Evolutionary conservation across 768 basidiomycete species (phyloP).

Genomic region (Cystofilobasidium capitatum): DNA sequence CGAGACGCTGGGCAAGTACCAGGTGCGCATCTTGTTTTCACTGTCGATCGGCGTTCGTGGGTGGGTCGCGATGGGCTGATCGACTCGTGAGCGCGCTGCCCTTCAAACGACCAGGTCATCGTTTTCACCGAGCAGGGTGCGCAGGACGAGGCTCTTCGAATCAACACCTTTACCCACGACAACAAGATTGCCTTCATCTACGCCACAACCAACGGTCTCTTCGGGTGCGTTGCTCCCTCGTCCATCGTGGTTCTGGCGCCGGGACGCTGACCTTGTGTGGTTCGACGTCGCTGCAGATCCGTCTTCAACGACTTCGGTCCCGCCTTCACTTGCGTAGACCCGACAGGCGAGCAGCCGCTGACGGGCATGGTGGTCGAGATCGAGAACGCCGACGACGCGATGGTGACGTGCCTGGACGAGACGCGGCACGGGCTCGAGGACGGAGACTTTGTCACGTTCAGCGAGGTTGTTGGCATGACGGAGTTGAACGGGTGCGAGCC

Average conservation of each 20-base stretch:
- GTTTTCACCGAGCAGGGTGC: slow-evolving; percentile 53
- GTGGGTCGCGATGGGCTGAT: neutral
- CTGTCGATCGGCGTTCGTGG: neutral
- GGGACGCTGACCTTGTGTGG: slow-evolving; percentile 10
- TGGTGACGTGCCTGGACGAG: slow-evolving; percentile 94
- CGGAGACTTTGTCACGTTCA: slow-evolving; percentile 93
- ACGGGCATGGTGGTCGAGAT: slow-evolving; percentile 92
- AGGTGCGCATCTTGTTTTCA: slow-evolving; percentile 47
- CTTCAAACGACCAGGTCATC: slow-evolving; percentile 53
- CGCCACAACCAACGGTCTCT: slow-evolving; percentile 83
- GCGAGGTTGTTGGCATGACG: slow-evolving; percentile 88
- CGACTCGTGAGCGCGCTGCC: neutral
- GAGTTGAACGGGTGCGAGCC: slow-evolving; percentile 86
- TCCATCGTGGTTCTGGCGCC: slow-evolving; percentile 4
- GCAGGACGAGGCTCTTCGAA: slow-evolving; percentile 54
- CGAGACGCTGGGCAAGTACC: slow-evolving; percentile 76
- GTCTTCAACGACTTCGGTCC: slow-evolving; percentile 94
- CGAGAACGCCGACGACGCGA: slow-evolving; percentile 76
- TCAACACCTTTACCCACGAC: slow-evolving; percentile 87
- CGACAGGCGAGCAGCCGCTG: slow-evolving; percentile 92
- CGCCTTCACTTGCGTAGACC: slow-evolving; percentile 89
- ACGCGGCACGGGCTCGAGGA: slow-evolving; percentile 97
- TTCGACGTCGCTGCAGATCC: slow-evolving; percentile 47
- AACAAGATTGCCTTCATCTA: slow-evolving; percentile 86
- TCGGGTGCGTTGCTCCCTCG: slow-evolving; percentile 56